Percentiles rank a stretch among this genome's conserved stretches.
phyloP scores from a whole-genome alignment of 495 filamentous ascomycete genomes.

The Sabuloglossum arenarium region DNA sequence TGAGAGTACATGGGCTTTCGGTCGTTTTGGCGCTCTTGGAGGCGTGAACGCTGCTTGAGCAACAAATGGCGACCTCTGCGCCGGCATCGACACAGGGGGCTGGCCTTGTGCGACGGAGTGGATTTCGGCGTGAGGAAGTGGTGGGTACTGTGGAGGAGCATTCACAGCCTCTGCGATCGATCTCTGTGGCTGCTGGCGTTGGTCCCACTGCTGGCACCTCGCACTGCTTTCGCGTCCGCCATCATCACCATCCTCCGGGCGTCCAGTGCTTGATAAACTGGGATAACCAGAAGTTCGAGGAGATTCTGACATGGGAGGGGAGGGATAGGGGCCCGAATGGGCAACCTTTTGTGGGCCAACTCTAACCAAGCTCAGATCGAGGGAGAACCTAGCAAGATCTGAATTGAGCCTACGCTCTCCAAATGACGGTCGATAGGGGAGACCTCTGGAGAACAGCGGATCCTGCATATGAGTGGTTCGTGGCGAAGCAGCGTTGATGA shows the following conservation, averaged over 20 bases:
- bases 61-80: conserved; percentile 14
- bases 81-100: conserved; percentile 11
- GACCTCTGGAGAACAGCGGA: background rate
- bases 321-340: conserved; percentile 45
- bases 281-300: conserved; percentile 25
- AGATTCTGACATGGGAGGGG: conserved; percentile 74
- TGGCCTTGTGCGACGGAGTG: conserved; percentile 14
- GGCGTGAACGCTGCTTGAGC: conserved; percentile 10
- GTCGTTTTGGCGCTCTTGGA: conserved; percentile 51
- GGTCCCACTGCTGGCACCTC: background rate
- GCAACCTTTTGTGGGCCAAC: conserved; percentile 45
- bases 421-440: conserved; percentile 18
- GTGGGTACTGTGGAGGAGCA: background rate
- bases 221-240: background rate
- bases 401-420: conserved; percentile 38
- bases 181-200: background rate
- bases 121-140: background rate
- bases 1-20: conserved; percentile 90
- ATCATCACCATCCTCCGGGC: background rate
- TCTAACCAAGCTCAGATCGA: conserved; percentile 46
- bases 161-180: background rate
- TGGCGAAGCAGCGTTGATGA: background rate
- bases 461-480: background rate
- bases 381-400: conserved; percentile 44
- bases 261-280: background rate